Percentiles rank a stretch among this genome's conserved stretches.
phyloP scores from a whole-genome alignment of 345 rosid genomes.

The Eucalyptus sp. region DNA sequence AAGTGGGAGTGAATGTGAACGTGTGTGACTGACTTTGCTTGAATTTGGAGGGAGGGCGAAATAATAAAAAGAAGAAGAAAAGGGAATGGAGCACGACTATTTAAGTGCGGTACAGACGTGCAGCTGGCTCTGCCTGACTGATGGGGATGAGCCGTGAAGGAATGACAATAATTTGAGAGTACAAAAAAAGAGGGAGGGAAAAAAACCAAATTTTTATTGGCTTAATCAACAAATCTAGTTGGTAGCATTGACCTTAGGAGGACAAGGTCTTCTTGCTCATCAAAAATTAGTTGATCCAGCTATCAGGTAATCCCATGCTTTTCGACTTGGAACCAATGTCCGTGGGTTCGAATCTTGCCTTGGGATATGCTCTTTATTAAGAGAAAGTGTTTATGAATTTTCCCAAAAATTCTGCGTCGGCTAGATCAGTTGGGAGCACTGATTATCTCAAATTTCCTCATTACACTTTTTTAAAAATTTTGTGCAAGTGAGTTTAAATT shows the following conservation, averaged over 20 bases:
- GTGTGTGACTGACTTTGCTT: background rate
- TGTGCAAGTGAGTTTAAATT: background rate
- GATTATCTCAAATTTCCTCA: rapidly evolving
- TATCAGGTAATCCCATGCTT: background rate
- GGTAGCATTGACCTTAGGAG: background rate
- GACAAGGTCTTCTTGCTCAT: background rate
- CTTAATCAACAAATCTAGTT: background rate
- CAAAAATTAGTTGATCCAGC: background rate
- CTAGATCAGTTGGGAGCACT: rapidly evolving
- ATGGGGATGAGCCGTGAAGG: background rate
- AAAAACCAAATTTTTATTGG: background rate
- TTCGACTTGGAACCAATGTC: background rate
- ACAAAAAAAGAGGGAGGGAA: background rate
- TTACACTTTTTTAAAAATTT: too few relatives aligned
- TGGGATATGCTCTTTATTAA: background rate
- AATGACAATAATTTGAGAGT: background rate
- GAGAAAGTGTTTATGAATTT: background rate
- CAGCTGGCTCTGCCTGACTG: background rate
- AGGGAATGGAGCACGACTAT: background rate
- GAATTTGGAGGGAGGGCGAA: background rate
- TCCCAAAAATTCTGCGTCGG: rapidly evolving
- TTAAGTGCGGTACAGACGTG: background rate
- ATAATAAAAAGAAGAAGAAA: background rate
- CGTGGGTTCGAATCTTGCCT: background rate
- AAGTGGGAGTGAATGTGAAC: background rate